Evolutionary conservation across 2,329 filamentous ascomycete species (phyloP).

Genomic region (Torrubiella hemipterigena): DNA sequence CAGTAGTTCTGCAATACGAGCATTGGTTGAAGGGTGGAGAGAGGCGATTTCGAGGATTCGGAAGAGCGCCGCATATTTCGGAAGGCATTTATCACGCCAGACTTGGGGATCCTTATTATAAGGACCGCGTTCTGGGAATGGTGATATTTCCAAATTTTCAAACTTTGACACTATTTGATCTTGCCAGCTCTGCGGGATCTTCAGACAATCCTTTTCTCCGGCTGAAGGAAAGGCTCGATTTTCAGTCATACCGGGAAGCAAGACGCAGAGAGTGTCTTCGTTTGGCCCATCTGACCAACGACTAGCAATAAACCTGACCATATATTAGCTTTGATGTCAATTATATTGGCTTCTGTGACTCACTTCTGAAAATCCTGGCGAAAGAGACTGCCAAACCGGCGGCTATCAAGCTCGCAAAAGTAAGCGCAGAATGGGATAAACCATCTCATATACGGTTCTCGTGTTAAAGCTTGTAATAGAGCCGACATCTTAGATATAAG

Average conservation of each 20-base stretch:
- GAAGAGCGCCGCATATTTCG: conserved; percentile 56
- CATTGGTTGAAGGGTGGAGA: conserved; percentile 54
- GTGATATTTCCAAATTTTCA: conserved; percentile 48
- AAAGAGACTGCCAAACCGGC: conserved; percentile 69
- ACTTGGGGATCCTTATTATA: conserved; percentile 50
- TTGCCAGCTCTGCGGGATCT: conserved; percentile 57
- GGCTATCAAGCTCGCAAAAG: conserved; percentile 59
- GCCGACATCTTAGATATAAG: conserved; percentile 58
- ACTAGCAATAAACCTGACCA: conserved; percentile 59
- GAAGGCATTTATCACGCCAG: conserved; percentile 51
- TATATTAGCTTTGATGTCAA: conserved; percentile 8
- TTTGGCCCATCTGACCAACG: conserved; percentile 59
- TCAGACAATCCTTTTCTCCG: conserved; percentile 40
- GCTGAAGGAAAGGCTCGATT: conserved; percentile 40
- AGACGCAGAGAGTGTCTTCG: conserved; percentile 56
- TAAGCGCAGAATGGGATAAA: conserved; percentile 82
- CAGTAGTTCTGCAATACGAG: conserved; percentile 53
- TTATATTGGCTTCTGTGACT: conserved; percentile 15
- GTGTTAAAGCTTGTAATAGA: conserved; percentile 53
- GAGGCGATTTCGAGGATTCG: conserved; percentile 48
- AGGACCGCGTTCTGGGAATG: conserved; percentile 51
- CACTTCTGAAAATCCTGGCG: conserved; percentile 71
- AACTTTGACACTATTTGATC: conserved; percentile 61
- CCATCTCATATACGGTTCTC: conserved; percentile 52
- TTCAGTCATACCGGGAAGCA: conserved; percentile 54